Conservation (phyloP, 2,329 filamentous ascomycete genomes). For the Pseudogymnoascus sp. region DNA sequence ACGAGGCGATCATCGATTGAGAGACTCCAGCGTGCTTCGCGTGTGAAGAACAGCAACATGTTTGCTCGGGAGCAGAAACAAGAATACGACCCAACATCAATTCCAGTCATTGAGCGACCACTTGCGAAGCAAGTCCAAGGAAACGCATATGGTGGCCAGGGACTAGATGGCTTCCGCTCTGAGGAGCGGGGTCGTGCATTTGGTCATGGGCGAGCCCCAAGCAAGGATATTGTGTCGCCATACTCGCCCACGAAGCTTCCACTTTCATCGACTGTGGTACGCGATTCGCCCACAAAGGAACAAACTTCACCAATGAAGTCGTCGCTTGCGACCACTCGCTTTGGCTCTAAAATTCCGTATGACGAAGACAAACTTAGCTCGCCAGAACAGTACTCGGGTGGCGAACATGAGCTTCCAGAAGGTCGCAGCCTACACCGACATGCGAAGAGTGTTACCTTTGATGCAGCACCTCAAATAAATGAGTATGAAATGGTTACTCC, state of each 20-base stretch:
- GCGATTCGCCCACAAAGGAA: constrained; percentile 55
- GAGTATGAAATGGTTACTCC: constrained; percentile 98
- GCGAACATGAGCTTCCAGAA: constrained; percentile 51
- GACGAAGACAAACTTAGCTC: constrained; percentile 61
- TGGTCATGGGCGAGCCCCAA: constrained; percentile 46
- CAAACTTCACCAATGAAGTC: constrained; percentile 80
- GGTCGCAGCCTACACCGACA: constrained; percentile 69
- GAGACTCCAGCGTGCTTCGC: constrained; percentile 85
- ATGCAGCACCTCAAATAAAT: constrained; percentile 86
- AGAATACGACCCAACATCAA: constrained; percentile 77
- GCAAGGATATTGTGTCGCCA: constrained; percentile 51
- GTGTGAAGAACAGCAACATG: constrained; percentile 97
- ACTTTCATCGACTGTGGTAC: constrained; percentile 27
- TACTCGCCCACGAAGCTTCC: constrained; percentile 39
- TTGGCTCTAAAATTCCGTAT: constrained; percentile 53
- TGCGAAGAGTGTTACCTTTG: constrained; percentile 95
- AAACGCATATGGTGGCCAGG: constrained; percentile 57
- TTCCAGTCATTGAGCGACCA: constrained; percentile 74
- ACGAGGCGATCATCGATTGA: constrained; percentile 86
- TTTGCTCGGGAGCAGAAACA: constrained; percentile 86
- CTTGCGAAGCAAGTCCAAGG: constrained; percentile 65
- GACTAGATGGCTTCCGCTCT: constrained; percentile 44
- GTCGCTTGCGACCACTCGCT: constrained; percentile 63
- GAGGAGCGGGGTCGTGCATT: constrained; percentile 36
- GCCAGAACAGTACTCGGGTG: constrained; percentile 56